Evolutionary conservation across 192 early-diverging fungal species (phyloP), one percentile per base, ranked within the genome.

Genomic region (Entomortierella beljakovae): DNA sequence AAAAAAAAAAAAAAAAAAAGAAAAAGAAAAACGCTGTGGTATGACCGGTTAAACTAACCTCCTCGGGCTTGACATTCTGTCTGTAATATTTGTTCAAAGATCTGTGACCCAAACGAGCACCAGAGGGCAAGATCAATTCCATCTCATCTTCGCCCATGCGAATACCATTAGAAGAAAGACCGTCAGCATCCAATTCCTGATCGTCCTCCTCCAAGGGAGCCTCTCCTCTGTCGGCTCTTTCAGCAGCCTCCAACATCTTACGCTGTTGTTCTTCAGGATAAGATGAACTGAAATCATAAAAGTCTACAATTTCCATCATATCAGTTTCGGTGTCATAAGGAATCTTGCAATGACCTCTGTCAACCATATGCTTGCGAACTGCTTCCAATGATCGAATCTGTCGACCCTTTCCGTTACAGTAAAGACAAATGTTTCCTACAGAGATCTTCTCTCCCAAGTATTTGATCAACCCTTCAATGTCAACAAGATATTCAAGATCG

Each of bases 311-410:
- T 80, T 98, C 98, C 67, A 93, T 85, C 59, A 92, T 88, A 68
- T 99, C 97, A 5, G 91, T 90, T 29, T 95, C 98, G 55, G 92
- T 90, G 58, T 98, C 96, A 75, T 98, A 98, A n/a, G 91, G 90
- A 71, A 99, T 94, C 86, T 94, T 98, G 77, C 93, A 94, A 81
- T 99, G 98, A 25, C 95, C 95, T 85, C 98, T 98, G 81, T 94
- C 93, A 37, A 86, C 81, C 97, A 99, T 99, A 68, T 99, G 98
- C 57, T 87, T 88, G 60, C 95, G 84, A n/a, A 98, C 96, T 40
- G 97, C 95, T 61, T 98, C 97, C 48, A 97, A 68, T n/a, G 83
- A 90, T 69, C 92, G 90, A 77, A 94, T 83, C 48, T 88, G 88
- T 28, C 93, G 87, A 1, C 96, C 96, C 59, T 93, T 93, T 26